Base-by-base conservation (phyloP, 108 stramenopile genomes). In the Ochromonas danica region DNA sequence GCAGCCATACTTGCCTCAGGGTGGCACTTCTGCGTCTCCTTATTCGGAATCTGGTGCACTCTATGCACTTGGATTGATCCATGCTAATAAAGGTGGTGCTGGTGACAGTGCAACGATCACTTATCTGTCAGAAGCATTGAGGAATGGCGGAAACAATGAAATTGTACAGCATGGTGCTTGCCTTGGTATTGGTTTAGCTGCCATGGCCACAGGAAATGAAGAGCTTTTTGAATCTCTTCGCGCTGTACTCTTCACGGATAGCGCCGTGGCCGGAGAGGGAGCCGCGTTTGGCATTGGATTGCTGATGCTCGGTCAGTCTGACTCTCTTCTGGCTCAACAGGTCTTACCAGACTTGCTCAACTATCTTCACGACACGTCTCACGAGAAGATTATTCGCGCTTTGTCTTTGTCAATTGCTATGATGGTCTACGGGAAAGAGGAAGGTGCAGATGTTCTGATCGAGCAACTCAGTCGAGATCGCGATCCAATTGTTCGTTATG, bases 321-420 rank as follows among this genome's bases (percentile, higher is more conserved):
- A 91, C 39, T 61, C 83, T 14, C 75, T 45, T 39, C 71, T 81
- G 35, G 71, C 84, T 78, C 87, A 92, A 80, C 80, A 90, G 74
- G 87, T 93, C 28, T 85, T 97, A 17, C 84, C 89, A 41, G 94
- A 96, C 67, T 86, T 99, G 72, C 91, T 95, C 71, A 92, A 90
- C 71, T 97, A 97, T 72, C 94, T 96, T 22, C 91, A 94, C 39
- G 96, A 96, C 82, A 98, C 98, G 1, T 89, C 91, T 25, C 97
- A 98, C 88, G 98, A 99, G 85, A 99, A 99, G 85, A 98, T 97
- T 80, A 96, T 96, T 83, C 94, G 98, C 28, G 97, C 95, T 10
- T 89, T 97, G 72, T 90, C 96, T 71, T 89, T 99, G 85, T 94
- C 95, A 57, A 74, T 99, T 35, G 96, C 97, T 10, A 86, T 99